Evolutionary conservation across 2,329 filamentous ascomycete species (phyloP).

Genomic region (Sarocladium brachiariae): DNA sequence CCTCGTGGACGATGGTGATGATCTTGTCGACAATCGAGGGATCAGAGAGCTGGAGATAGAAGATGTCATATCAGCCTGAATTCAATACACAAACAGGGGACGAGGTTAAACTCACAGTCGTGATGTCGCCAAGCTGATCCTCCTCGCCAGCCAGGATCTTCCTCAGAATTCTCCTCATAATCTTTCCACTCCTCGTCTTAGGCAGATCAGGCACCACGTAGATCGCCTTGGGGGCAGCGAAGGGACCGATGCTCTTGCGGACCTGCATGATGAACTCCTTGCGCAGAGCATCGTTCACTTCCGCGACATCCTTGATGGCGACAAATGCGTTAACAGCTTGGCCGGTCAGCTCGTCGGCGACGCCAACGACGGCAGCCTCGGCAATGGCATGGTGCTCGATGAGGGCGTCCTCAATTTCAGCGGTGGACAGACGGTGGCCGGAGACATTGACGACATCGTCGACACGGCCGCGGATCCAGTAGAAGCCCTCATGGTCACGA

Average conservation of each 20-base stretch:
- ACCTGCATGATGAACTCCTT: slow-evolving; percentile 95
- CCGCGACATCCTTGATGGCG: slow-evolving; percentile 77
- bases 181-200: slow-evolving; percentile 97
- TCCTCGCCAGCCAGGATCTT: slow-evolving; percentile 98
- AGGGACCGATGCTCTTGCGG: slow-evolving; percentile 93
- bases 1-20: slow-evolving; percentile 69
- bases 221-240: slow-evolving; percentile 91
- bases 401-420: slow-evolving; percentile 94
- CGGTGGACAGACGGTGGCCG: slow-evolving; percentile 91
- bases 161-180: slow-evolving; percentile 92
- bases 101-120: slow-evolving; percentile 77
- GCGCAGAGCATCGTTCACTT: slow-evolving; percentile 69
- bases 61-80: neutral
- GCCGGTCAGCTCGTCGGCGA: slow-evolving; percentile 87
- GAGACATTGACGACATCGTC: slow-evolving; percentile 98
- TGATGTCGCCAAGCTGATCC: slow-evolving; percentile 89
- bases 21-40: slow-evolving; percentile 86
- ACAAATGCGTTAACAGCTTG: slow-evolving; percentile 98
- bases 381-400: slow-evolving; percentile 87
- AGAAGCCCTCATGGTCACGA: slow-evolving; percentile 96
- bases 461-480: slow-evolving; percentile 98
- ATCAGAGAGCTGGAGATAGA: slow-evolving; percentile 64
- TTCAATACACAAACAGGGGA: too few species aligned
- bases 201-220: slow-evolving; percentile 88
- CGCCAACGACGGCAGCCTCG: slow-evolving; percentile 91